phyloP scores from a whole-genome alignment of 2,329 filamentous ascomycete genomes.

The Calonectria montana region DNA sequence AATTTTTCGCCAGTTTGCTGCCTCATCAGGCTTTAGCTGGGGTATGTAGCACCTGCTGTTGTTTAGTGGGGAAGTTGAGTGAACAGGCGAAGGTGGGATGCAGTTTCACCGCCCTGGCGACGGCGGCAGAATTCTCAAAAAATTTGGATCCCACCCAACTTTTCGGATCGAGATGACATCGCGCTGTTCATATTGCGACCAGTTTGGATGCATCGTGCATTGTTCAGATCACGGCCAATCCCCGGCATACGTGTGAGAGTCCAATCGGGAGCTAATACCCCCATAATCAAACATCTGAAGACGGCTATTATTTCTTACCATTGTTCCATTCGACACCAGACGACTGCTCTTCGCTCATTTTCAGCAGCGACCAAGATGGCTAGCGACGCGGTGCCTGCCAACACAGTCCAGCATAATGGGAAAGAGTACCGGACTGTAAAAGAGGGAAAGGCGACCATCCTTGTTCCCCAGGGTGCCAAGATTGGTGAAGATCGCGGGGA shows the following conservation, averaged over 20 bases:
- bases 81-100: not conserved
- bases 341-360: conserved; percentile 24
- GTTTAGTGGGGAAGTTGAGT: not conserved
- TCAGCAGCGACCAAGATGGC: conserved; percentile 38
- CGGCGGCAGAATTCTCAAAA: conserved; percentile 39
- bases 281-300: conserved; percentile 4
- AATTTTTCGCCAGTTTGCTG: too few species aligned
- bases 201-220: conserved; percentile 32
- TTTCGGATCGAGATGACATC: conserved; percentile 8
- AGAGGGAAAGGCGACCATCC: conserved; percentile 68
- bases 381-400: conserved; percentile 27
- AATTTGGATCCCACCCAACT: conserved; percentile 28
- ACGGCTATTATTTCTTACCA: conserved; percentile 1
- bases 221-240: conserved; percentile 29
- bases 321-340: conserved; percentile 10
- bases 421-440: conserved; percentile 63
- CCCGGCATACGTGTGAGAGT: conserved; percentile 26
- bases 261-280: not conserved
- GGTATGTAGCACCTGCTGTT: not conserved
- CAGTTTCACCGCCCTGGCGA: conserved; percentile 34
- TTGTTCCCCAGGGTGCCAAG: conserved; percentile 61
- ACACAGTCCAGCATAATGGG: conserved; percentile 52
- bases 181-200: conserved; percentile 8
- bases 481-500: conserved; percentile 65
- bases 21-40: too few species aligned